phyloP scores from a whole-genome alignment of 176 grass and related monocot species.

The Musa schizocarpa region DNA sequence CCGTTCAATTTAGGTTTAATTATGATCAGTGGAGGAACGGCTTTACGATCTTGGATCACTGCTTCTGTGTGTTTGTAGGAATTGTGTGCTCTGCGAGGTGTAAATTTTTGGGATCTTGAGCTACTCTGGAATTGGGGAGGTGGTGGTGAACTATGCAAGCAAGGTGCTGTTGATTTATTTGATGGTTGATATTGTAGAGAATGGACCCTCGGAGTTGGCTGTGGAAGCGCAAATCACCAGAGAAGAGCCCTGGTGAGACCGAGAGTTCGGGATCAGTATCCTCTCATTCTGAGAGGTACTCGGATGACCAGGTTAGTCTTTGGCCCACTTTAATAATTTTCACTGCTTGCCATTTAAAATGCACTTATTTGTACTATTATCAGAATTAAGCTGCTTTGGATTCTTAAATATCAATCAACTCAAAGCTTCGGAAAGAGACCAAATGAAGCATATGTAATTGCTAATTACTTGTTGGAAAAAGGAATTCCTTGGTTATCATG shows the following conservation, averaged over 20 bases:
- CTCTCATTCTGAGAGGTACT: slow-evolving; percentile 20
- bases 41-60: not conserved
- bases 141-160: not conserved
- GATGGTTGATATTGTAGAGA: slow-evolving; percentile 16
- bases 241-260: slow-evolving; percentile 43
- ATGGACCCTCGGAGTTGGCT: slow-evolving; percentile 50
- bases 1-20: not conserved
- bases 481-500: not conserved
- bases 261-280: slow-evolving; percentile 28
- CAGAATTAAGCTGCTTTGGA: not conserved
- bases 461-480: not conserved
- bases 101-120: slow-evolving; percentile 3
- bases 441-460: not conserved
- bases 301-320: slow-evolving; percentile 42
- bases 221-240: slow-evolving; percentile 34
- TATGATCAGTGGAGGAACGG: not conserved
- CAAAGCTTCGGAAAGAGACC: not conserved
- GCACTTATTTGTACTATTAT: not conserved
- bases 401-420: not conserved
- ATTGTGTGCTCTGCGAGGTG: slow-evolving; percentile 11
- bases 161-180: not conserved
- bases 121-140: not conserved
- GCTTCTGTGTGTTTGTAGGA: not conserved
- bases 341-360: not conserved
- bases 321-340: slow-evolving; percentile 15